Conservation (phyloP, 345 rosid genomes). For the Brassica cretica region DNA sequence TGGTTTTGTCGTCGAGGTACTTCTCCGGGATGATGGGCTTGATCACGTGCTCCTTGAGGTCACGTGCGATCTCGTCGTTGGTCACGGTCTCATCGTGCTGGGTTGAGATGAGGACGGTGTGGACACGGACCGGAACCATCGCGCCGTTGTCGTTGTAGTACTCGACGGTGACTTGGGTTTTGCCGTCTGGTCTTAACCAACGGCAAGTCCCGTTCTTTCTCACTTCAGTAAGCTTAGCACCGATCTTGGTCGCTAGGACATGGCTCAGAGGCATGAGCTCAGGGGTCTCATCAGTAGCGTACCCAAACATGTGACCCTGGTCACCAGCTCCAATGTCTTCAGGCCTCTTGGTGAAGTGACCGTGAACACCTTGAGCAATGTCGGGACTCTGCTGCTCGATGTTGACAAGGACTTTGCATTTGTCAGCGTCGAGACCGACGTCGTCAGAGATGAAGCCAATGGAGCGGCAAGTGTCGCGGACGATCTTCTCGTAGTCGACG, state of each 20-base stretch:
- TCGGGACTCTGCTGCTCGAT: constrained; percentile 76
- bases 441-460: constrained; percentile 44
- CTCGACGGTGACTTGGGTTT: constrained; percentile 47
- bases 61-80: constrained; percentile 48
- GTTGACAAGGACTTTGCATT: constrained; percentile 44
- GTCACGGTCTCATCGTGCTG: constrained; percentile 46
- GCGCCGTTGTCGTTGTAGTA: constrained; percentile 44
- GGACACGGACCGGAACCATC: constrained; percentile 45
- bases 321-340: constrained; percentile 48
- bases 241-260: constrained; percentile 44
- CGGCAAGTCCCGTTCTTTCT: constrained; percentile 45
- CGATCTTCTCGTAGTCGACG: constrained; percentile 41
- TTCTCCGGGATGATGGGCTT: constrained; percentile 44
- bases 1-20: constrained; percentile 44
- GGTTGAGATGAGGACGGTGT: constrained; percentile 43
- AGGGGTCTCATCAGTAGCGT: constrained; percentile 44
- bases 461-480: constrained; percentile 46
- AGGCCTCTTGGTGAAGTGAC: constrained; percentile 43
- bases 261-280: constrained; percentile 45
- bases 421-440: constrained; percentile 47
- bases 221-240: constrained; percentile 43
- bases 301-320: constrained; percentile 44
- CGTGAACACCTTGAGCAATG: constrained; percentile 47
- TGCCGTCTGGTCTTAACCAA: constrained; percentile 45
- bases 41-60: constrained; percentile 43